A percentile compares a stretch with the other conserved stretches of the same genome.
phyloP scores from a whole-genome alignment of 495 filamentous ascomycete genomes.

The Peziza echinospora region DNA sequence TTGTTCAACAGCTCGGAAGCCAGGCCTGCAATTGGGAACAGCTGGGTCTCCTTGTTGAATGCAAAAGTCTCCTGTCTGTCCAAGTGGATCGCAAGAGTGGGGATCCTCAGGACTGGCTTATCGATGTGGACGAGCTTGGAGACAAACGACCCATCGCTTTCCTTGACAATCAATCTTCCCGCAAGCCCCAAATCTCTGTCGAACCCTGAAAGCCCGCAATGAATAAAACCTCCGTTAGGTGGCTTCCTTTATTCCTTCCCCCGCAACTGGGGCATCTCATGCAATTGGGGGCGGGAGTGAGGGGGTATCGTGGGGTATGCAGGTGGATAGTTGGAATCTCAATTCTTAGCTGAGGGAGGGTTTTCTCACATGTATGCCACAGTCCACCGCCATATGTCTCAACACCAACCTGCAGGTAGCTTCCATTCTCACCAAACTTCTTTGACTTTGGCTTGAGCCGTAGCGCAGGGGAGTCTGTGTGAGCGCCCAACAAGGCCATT shows the following conservation, averaged over 20 bases:
- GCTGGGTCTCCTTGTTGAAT: slow-evolving; percentile 91
- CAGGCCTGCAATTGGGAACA: slow-evolving; percentile 82
- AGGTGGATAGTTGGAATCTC: too few species aligned
- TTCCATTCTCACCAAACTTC: slow-evolving; percentile 44
- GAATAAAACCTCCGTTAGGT: neutral
- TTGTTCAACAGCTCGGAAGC: slow-evolving; percentile 73
- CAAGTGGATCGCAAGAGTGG: slow-evolving; percentile 82
- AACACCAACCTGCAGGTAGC: slow-evolving; percentile 89
- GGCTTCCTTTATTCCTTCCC: too few species aligned
- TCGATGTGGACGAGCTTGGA: slow-evolving; percentile 82
- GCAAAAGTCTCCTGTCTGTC: slow-evolving; percentile 63
- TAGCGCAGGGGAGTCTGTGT: slow-evolving; percentile 83
- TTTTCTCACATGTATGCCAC: slow-evolving; percentile 36
- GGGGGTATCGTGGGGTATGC: too few species aligned
- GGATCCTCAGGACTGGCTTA: slow-evolving; percentile 67
- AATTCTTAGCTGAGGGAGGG: too few species aligned
- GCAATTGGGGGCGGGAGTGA: too few species aligned
- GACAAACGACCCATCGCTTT: slow-evolving; percentile 46
- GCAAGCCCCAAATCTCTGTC: slow-evolving; percentile 86
- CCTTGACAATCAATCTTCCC: slow-evolving; percentile 65
- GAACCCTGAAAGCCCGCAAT: slow-evolving; percentile 37
- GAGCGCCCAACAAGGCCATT: slow-evolving; percentile 85
- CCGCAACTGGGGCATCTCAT: too few species aligned
- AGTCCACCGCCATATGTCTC: slow-evolving; percentile 77
- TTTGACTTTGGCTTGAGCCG: slow-evolving; percentile 87